Percentiles rank a stretch among this genome's conserved stretches.
Conservation (phyloP, 2,329 filamentous ascomycete species). For the Zymoseptoria tritici region DNA sequence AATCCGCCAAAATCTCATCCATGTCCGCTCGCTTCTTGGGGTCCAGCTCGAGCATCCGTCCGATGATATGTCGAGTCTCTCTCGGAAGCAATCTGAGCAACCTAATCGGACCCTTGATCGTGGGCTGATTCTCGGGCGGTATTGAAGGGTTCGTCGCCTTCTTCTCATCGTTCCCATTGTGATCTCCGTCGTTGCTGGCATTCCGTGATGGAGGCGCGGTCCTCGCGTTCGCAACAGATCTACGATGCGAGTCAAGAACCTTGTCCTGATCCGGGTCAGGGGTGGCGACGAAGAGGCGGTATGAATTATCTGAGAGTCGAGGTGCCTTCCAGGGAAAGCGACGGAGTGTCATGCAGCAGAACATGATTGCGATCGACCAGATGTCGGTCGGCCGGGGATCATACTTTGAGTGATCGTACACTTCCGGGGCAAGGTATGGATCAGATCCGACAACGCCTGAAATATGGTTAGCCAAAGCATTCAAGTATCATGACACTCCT, state of each 20-base stretch:
- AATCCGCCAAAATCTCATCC: conserved; percentile 76
- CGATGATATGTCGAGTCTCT: conserved; percentile 83
- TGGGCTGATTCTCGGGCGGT: conserved; percentile 31
- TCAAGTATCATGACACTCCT: neutral
- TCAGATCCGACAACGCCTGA: conserved; percentile 76
- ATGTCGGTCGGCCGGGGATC: conserved; percentile 91
- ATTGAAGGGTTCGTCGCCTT: conserved; percentile 30
- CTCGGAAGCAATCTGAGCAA: conserved; percentile 78
- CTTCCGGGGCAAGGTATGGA: conserved; percentile 92
- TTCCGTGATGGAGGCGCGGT: conserved; percentile 37
- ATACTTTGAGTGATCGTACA: conserved; percentile 89
- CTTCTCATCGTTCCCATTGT: conserved; percentile 10
- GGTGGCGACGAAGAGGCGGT: conserved; percentile 80
- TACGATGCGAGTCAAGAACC: conserved; percentile 22
- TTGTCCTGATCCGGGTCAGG: conserved; percentile 60
- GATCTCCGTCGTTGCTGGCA: conserved; percentile 23
- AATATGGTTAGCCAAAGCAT: conserved; percentile 4
- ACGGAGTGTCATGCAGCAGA: conserved; percentile 94
- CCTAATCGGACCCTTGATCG: conserved; percentile 88
- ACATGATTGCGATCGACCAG: conserved; percentile 97
- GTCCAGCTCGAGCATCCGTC: conserved; percentile 85
- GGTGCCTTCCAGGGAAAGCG: conserved; percentile 97
- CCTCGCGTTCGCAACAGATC: conserved; percentile 21
- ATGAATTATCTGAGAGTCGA: conserved; percentile 84
- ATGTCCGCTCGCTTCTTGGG: conserved; percentile 76